phyloP scores from a whole-genome alignment of 306 rosid species.

The Hippophae rhamnoides region DNA sequence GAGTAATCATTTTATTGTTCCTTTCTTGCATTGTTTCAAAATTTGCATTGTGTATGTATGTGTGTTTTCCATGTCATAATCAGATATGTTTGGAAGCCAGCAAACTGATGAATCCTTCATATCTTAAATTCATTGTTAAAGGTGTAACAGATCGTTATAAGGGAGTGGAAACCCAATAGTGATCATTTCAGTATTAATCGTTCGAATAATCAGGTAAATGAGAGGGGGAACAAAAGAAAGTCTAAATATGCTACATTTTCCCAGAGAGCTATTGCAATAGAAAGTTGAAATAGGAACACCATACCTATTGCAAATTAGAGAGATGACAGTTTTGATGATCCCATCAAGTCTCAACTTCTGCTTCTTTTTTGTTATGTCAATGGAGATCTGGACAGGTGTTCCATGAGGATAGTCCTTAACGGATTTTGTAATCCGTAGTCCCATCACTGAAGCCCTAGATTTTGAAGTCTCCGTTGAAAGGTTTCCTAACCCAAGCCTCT shows the following conservation, averaged over 20 bases:
- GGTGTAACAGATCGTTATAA: too few species aligned
- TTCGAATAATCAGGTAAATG: neutral
- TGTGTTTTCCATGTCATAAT: too few species aligned
- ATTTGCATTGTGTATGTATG: too few species aligned
- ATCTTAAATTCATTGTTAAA: too few species aligned
- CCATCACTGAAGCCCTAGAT: conserved; percentile 69
- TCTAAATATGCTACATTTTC: neutral
- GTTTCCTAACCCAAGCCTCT: conserved; percentile 70
- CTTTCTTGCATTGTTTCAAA: too few species aligned
- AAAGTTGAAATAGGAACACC: conserved; percentile 3
- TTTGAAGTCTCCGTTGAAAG: conserved; percentile 64
- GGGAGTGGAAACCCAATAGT: too few species aligned
- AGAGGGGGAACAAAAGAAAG: neutral
- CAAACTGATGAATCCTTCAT: too few species aligned
- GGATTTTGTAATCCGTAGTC: conserved; percentile 60
- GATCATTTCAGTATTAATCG: too few species aligned
- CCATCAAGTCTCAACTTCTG: conserved; percentile 84
- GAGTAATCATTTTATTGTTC: too few species aligned
- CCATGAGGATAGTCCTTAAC: conserved; percentile 72
- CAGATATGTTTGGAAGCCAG: too few species aligned
- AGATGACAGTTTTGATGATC: conserved; percentile 67
- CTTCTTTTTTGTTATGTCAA: conserved; percentile 64
- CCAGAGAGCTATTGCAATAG: neutral
- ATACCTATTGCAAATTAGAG: conserved; percentile 73
- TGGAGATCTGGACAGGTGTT: conserved; percentile 84